Percentiles rank a stretch among this genome's conserved stretches.
Conservation (phyloP, 2,329 filamentous ascomycete species). For the Colletotrichum abscissum region DNA sequence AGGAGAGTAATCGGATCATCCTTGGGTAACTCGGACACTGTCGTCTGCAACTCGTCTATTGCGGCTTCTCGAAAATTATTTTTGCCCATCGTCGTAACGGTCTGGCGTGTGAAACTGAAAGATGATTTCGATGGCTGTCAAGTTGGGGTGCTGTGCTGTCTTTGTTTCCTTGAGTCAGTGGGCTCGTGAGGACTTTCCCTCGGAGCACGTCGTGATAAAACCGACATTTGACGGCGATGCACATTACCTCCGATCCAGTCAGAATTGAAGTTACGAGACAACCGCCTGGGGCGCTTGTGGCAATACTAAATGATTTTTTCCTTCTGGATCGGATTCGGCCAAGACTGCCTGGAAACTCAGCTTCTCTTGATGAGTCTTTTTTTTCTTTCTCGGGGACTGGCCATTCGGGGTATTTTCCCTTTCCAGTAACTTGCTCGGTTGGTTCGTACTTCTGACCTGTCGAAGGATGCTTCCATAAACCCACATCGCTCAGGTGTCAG, state of each 20-base stretch:
- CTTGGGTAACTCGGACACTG: neutral
- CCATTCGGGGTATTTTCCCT: constrained; percentile 2
- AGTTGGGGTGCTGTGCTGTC: neutral
- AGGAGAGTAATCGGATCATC: neutral
- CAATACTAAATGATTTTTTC: neutral
- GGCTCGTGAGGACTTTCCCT: constrained; percentile 23
- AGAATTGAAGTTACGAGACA: neutral
- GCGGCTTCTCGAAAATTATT: neutral
- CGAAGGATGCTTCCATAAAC: neutral
- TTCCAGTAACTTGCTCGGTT: constrained; percentile 14
- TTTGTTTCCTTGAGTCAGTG: constrained; percentile 10
- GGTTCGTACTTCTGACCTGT: neutral
- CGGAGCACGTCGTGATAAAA: constrained; percentile 17
- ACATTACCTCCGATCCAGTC: constrained; percentile 26
- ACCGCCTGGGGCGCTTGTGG: constrained; percentile 9
- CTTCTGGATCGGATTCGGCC: neutral
- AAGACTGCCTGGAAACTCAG: neutral
- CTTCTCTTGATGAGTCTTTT: neutral
- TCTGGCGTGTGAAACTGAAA: neutral
- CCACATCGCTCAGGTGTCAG: constrained; percentile 12
- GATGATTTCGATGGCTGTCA: neutral
- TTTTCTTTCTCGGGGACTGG: neutral
- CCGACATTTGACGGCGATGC: constrained; percentile 14
- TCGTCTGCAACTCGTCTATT: neutral
- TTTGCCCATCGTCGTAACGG: neutral